These are phyloP conservation scores for Aureobasidium sp. DNA, from an alignment of 2,329 filamentous ascomycete genomes.

Conservation along the genomic window DNA sequence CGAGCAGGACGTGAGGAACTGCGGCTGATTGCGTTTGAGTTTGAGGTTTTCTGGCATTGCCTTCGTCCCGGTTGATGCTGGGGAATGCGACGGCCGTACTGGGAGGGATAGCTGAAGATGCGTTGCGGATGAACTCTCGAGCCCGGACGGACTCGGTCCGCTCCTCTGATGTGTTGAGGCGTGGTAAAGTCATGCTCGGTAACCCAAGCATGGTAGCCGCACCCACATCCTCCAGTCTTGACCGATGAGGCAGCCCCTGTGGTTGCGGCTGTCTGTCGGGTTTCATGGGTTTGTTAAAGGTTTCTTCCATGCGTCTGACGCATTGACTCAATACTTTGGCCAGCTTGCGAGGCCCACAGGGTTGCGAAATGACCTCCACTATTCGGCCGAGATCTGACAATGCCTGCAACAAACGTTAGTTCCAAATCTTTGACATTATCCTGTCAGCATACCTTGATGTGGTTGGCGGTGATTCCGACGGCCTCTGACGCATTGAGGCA, in stretches of 20 bases:
- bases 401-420: not conserved
- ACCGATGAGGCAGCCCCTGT: not conserved
- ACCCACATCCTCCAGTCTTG: not conserved
- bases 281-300: not conserved
- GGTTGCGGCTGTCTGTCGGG: not conserved
- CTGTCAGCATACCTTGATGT: not conserved
- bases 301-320: not conserved
- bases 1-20: slow-evolving; percentile 16
- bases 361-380: slow-evolving; percentile 11
- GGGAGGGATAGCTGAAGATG: not conserved
- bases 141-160: not conserved
- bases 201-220: not conserved
- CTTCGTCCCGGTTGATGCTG: not conserved
- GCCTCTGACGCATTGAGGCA: slow-evolving; percentile 28
- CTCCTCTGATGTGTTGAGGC: not conserved
- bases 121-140: not conserved
- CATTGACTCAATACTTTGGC: slow-evolving; percentile 10
- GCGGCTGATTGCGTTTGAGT: not conserved
- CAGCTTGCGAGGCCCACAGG: slow-evolving; percentile 13
- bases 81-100: slow-evolving; percentile 11
- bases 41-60: slow-evolving; percentile 4
- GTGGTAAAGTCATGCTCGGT: not conserved
- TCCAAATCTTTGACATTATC: not conserved
- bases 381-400: slow-evolving; percentile 13
- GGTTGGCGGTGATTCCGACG: slow-evolving; percentile 16